Conservation (phyloP, 2,329 filamentous ascomycete species). For the Fusarium armeniacum region DNA sequence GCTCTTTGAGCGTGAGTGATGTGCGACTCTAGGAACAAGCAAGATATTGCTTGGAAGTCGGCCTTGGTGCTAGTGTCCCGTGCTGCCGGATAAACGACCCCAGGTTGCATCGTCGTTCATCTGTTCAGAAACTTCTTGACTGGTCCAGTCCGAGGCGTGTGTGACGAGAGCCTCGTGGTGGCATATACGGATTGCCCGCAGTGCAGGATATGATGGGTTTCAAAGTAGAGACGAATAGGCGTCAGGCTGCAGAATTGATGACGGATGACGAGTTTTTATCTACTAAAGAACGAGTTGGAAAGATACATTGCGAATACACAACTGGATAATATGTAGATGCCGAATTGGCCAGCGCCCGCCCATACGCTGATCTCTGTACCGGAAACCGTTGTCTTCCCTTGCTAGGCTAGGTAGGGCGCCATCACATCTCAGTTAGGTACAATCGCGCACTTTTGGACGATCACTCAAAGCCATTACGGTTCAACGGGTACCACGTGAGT, state of each 20-base stretch:
- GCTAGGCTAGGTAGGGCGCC: conserved; percentile 1
- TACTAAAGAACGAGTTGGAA: neutral
- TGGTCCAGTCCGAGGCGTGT: conserved; percentile 35
- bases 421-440: conserved; percentile 45
- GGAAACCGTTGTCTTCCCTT: conserved; percentile 20
- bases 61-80: conserved; percentile 18
- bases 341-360: neutral
- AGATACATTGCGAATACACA: neutral
- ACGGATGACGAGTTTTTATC: neutral
- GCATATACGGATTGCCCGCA: conserved; percentile 7
- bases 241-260: neutral
- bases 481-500: conserved; percentile 43
- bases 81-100: conserved; percentile 22
- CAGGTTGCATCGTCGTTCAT: conserved; percentile 14
- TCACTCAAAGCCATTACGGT: conserved; percentile 27
- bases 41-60: conserved; percentile 2
- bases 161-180: conserved; percentile 33
- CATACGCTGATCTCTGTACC: conserved; percentile 38
- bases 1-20: neutral
- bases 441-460: conserved; percentile 33
- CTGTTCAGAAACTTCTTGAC: conserved; percentile 17
- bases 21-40: neutral
- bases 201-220: conserved; percentile 9
- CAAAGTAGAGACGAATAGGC: conserved; percentile 4
- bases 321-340: neutral